Evolutionary conservation across 2,329 filamentous ascomycete genomes (phyloP).

Genomic region (Trichoderma arundinaceum): DNA sequence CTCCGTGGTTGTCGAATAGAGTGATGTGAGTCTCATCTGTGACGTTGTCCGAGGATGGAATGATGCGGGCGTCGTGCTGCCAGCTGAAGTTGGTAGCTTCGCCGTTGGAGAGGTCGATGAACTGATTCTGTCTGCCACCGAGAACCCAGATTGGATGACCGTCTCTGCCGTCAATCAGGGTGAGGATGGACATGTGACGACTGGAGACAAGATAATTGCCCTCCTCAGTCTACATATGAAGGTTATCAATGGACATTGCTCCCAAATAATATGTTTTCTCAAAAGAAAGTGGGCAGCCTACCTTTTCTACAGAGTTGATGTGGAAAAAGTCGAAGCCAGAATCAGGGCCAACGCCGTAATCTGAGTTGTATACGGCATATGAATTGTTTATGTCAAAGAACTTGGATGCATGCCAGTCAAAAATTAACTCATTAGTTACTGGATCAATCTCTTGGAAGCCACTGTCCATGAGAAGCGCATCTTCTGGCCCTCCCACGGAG

Average conservation of each 20-base stretch:
- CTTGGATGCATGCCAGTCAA: slow-evolving; percentile 14
- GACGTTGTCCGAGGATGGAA: not conserved
- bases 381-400: not conserved
- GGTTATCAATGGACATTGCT: not conserved
- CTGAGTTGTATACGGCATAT: not conserved
- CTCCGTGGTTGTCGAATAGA: slow-evolving; percentile 21
- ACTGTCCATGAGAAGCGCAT: slow-evolving; percentile 23
- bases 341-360: slow-evolving; percentile 6
- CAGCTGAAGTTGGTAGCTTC: slow-evolving; percentile 20
- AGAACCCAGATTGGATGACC: slow-evolving; percentile 20
- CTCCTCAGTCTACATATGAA: slow-evolving; percentile 1
- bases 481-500: not conserved
- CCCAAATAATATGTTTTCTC: no score
- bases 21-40: slow-evolving; percentile 16
- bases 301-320: slow-evolving; percentile 16
- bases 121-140: slow-evolving; percentile 13
- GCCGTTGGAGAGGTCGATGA: slow-evolving; percentile 13
- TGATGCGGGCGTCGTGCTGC: slow-evolving; percentile 21
- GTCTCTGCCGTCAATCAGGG: slow-evolving; percentile 10
- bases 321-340: slow-evolving; percentile 23
- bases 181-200: slow-evolving; percentile 15
- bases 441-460: slow-evolving; percentile 19
- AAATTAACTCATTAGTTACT: slow-evolving; percentile 3
- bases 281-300: not conserved
- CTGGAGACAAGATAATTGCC: slow-evolving; percentile 24